Percentiles rank a stretch among this genome's conserved stretches.
Conservation (phyloP, 2,329 filamentous ascomycete genomes). For the Sphaceloma murrayae region DNA sequence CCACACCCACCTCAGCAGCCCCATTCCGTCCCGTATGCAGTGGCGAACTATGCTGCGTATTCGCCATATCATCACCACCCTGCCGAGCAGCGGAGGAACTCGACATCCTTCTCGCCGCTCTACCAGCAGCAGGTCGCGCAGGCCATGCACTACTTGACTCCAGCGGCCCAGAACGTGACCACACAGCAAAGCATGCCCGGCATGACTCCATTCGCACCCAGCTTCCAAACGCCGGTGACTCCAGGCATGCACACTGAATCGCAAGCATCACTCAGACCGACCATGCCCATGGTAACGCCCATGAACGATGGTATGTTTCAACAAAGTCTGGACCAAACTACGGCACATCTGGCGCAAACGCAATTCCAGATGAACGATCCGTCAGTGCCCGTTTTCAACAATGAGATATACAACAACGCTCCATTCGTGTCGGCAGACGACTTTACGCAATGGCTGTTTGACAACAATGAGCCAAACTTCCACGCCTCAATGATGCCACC, state of each 20-base stretch:
- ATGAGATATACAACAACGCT: conserved; percentile 72
- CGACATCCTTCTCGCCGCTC: conserved; percentile 6
- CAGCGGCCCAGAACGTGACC: background rate
- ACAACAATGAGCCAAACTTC: conserved; percentile 41
- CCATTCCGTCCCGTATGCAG: background rate
- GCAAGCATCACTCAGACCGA: background rate
- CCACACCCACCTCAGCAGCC: too few relatives aligned
- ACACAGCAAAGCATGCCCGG: background rate
- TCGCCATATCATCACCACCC: background rate
- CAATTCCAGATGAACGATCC: conserved; percentile 33
- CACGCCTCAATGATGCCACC: conserved; percentile 29
- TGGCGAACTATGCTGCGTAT: background rate
- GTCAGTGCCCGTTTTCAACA: conserved; percentile 78
- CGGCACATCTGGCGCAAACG: background rate
- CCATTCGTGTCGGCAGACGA: conserved; percentile 83
- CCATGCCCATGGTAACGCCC: background rate
- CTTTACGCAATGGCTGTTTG: conserved; percentile 80
- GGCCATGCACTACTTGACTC: conserved; percentile 1
- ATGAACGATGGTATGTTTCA: conserved; percentile 10
- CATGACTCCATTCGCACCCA: conserved; percentile 8
- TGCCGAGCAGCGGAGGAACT: background rate
- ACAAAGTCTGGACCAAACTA: background rate
- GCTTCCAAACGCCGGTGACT: background rate
- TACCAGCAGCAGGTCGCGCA: conserved; percentile 6
- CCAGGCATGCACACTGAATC: background rate